Conservation (phyloP, 2,329 filamentous ascomycete genomes). For the Diaporthe vaccinii region DNA sequence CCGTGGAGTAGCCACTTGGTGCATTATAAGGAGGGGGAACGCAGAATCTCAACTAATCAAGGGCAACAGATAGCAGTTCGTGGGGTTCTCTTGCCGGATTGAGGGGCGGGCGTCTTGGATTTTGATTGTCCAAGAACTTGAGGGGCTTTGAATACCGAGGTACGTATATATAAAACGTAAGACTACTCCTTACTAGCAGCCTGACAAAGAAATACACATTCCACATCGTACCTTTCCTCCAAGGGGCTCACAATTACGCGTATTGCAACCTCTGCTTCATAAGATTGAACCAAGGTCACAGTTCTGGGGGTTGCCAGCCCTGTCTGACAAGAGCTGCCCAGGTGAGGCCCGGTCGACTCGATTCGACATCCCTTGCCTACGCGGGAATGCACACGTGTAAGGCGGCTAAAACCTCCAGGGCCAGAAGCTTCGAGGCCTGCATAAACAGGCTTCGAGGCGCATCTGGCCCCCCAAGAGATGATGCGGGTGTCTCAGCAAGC, state of each 20-base stretch:
- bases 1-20: background rate
- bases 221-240: background rate
- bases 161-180: background rate
- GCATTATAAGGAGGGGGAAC: background rate
- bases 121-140: background rate
- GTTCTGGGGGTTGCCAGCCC: too few relatives aligned
- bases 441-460: background rate
- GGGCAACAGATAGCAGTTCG: background rate
- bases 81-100: background rate
- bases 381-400: slow-evolving; percentile 6
- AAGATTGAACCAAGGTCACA: background rate
- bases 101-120: too few relatives aligned
- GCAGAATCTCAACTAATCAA: background rate
- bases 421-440: background rate
- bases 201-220: background rate
- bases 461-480: background rate
- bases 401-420: background rate
- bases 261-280: background rate
- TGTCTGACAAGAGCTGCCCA: background rate
- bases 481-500: slow-evolving; percentile 22
- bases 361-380: background rate
- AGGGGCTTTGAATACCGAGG: background rate
- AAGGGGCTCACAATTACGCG: background rate
- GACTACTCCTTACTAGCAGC: background rate
- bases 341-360: background rate